phyloP scores from a whole-genome alignment of 768 basidiomycete genomes.

The Auriscalpium vulgare region DNA sequence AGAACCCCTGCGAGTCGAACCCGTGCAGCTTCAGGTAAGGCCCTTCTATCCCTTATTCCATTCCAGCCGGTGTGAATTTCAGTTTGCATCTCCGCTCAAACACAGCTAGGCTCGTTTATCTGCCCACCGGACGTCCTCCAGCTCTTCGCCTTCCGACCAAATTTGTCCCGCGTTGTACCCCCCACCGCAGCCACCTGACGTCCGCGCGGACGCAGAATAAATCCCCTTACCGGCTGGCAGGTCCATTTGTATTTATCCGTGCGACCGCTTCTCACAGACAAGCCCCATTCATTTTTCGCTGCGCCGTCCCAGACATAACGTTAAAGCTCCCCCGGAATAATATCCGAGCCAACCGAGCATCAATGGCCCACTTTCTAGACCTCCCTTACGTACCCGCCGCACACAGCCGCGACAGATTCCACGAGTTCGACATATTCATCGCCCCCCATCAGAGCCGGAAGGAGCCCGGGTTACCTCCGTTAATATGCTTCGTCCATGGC shows the following conservation, averaged over 20 bases:
- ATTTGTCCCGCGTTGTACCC: background rate
- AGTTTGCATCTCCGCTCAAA: background rate
- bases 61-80: slow-evolving; percentile 1
- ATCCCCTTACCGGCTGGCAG: background rate
- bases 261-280: background rate
- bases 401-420: slow-evolving; percentile 23
- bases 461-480: slow-evolving; percentile 18
- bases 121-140: background rate
- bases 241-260: background rate
- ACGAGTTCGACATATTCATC: slow-evolving; percentile 46
- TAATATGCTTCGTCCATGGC: slow-evolving; percentile 73
- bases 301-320: background rate
- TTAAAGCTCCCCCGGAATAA: slow-evolving; percentile 8
- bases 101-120: background rate
- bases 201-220: too few relatives aligned
- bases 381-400: slow-evolving; percentile 29
- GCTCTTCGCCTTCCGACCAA: background rate
- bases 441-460: background rate
- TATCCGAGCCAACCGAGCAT: background rate
- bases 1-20: too few relatives aligned
- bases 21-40: slow-evolving; percentile 1
- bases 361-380: slow-evolving; percentile 9
- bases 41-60: slow-evolving; percentile 12
- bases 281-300: background rate
- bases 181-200: too few relatives aligned